A percentile compares a stretch with the other conserved stretches of the same genome.
These are phyloP conservation scores for Ascochyta pisi DNA, from an alignment of 2,329 filamentous ascomycete genomes.

Conservation along the genomic window DNA sequence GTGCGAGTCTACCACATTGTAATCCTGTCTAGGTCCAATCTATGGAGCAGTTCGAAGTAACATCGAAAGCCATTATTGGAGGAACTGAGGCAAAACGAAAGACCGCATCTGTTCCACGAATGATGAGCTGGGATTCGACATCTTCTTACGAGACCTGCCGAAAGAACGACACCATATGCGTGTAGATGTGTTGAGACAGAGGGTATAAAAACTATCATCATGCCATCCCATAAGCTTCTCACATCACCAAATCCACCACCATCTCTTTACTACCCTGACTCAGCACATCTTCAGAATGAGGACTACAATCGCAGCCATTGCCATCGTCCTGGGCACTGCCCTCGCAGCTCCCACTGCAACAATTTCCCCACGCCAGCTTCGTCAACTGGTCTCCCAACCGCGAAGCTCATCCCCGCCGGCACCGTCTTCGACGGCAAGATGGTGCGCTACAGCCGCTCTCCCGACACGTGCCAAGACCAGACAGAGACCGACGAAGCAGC, in stretches of 20 bases:
- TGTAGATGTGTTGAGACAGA: background rate
- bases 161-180: background rate
- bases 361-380: conserved; percentile 13
- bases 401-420: conserved; percentile 13
- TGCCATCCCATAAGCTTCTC: background rate
- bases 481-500: conserved; percentile 21
- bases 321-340: conserved; percentile 23
- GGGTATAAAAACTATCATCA: conserved; percentile 1
- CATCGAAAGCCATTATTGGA: background rate
- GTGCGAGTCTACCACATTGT: background rate
- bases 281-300: conserved; percentile 22
- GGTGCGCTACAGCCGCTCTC: conserved; percentile 20
- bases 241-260: background rate
- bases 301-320: conserved; percentile 25
- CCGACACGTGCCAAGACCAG: conserved; percentile 20
- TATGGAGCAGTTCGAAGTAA: background rate
- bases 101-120: background rate
- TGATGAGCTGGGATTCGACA: background rate
- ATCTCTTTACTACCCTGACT: background rate
- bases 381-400: conserved; percentile 12
- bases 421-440: conserved; percentile 21
- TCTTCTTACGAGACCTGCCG: background rate
- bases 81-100: background rate
- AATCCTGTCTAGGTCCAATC: background rate
- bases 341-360: conserved; percentile 21